These are phyloP conservation scores for Colletotrichum tabaci DNA, from an alignment of 2,329 filamentous ascomycete species.

Conservation along the genomic window DNA sequence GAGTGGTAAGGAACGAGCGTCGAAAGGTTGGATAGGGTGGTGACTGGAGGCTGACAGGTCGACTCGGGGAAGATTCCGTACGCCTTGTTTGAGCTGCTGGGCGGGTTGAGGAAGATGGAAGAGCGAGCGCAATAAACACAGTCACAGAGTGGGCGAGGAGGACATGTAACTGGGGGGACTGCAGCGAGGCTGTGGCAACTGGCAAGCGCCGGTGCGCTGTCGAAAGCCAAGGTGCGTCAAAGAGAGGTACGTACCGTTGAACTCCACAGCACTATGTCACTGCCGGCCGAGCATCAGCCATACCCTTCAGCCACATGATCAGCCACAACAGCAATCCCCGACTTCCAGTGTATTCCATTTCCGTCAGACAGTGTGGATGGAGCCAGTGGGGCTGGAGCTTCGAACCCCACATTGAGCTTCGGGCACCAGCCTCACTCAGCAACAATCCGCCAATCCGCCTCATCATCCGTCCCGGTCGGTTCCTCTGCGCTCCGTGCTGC, in stretches of 20 bases:
- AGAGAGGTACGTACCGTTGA: slow-evolving; percentile 9
- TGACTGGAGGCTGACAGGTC: slow-evolving; percentile 1
- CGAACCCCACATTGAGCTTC: not conserved
- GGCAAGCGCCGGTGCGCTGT: slow-evolving; percentile 11
- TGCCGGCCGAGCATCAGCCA: not conserved
- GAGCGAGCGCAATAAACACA: slow-evolving; percentile 6
- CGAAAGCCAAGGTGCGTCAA: slow-evolving; percentile 4
- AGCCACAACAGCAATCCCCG: too few relatives aligned
- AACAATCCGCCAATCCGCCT: not conserved
- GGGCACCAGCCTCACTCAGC: slow-evolving; percentile 4
- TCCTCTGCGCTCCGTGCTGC: slow-evolving; percentile 28
- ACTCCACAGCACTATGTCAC: slow-evolving; percentile 36
- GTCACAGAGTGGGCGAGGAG: not conserved
- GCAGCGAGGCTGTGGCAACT: slow-evolving; percentile 33
- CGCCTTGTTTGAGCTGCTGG: not conserved
- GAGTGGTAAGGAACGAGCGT: slow-evolving; percentile 37
- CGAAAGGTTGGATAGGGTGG: not conserved
- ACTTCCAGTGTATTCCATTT: not conserved
- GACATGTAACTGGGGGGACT: slow-evolving; percentile 32
- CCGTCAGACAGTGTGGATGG: slow-evolving; percentile 8
- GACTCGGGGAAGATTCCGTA: not conserved
- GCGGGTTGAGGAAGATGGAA: slow-evolving; percentile 11
- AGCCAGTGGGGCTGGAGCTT: not conserved
- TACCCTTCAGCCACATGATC: not conserved
- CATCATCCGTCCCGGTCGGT: slow-evolving; percentile 7